Conservation (phyloP, 441 rosid species). For the Melastoma candidum region DNA sequence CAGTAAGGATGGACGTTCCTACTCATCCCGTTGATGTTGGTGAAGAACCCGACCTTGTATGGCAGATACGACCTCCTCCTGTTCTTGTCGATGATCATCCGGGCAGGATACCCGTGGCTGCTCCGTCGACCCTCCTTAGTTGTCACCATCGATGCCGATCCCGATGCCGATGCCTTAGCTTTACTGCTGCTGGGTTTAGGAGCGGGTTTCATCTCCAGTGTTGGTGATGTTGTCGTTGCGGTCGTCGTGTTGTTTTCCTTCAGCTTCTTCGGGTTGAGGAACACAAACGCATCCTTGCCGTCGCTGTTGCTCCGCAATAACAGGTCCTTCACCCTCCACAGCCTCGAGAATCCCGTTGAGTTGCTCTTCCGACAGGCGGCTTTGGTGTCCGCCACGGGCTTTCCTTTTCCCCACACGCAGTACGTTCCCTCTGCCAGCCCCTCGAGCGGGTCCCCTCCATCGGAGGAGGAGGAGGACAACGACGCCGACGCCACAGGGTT, state of each 20-base stretch:
- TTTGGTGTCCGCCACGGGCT: conserved; percentile 33
- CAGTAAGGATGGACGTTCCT: conserved; percentile 16
- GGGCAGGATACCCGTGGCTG: not conserved
- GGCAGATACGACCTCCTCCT: conserved; percentile 15
- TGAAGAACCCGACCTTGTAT: conserved; percentile 17
- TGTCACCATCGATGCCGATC: conserved; percentile 7
- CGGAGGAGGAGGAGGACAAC: conserved; percentile 12
- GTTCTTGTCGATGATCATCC: not conserved
- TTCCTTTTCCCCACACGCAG: conserved; percentile 52
- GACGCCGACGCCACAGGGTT: not conserved
- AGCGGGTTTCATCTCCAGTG: too few relatives aligned
- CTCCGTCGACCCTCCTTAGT: conserved; percentile 9
- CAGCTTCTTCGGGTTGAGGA: conserved; percentile 8
- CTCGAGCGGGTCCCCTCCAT: conserved; percentile 18
- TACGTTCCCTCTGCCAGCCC: conserved; percentile 33
- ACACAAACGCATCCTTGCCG: conserved; percentile 48
- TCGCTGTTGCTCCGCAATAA: conserved; percentile 19
- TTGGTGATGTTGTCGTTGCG: not conserved
- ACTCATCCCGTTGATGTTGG: conserved; percentile 15
- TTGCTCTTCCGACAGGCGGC: conserved; percentile 48
- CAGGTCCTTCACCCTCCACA: conserved; percentile 13
- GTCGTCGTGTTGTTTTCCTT: conserved; percentile 2
- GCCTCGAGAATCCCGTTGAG: conserved; percentile 16
- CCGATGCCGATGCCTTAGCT: not conserved
- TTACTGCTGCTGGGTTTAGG: too few relatives aligned